phyloP scores from a whole-genome alignment of 2,329 filamentous ascomycete species.

The Nemania sp. region DNA sequence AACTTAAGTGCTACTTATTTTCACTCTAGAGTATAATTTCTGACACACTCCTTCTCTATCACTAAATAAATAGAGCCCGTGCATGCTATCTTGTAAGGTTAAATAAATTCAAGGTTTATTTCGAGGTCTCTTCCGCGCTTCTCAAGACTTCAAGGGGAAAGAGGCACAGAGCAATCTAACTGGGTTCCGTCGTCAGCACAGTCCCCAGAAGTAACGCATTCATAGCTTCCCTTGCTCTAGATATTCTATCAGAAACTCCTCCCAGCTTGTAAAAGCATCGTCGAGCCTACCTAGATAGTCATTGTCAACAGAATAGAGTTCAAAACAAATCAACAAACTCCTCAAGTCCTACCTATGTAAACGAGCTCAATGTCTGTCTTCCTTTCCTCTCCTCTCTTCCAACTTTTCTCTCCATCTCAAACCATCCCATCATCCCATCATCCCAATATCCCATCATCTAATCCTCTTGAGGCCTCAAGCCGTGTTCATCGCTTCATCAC shows the following conservation, averaged over 20 bases:
- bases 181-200: slow-evolving; percentile 20
- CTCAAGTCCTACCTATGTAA: slow-evolving; percentile 12
- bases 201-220: slow-evolving; percentile 18
- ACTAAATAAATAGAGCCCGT: slow-evolving; percentile 29
- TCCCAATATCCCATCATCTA: slow-evolving; percentile 22
- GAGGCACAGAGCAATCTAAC: slow-evolving; percentile 24
- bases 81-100: slow-evolving; percentile 29
- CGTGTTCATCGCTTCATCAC: slow-evolving; percentile 28
- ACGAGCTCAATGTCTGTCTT: slow-evolving; percentile 12
- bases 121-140: slow-evolving; percentile 30
- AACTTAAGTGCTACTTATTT: no score
- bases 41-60: slow-evolving; percentile 29
- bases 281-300: slow-evolving; percentile 19
- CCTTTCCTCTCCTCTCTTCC: slow-evolving; percentile 16
- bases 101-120: slow-evolving; percentile 30
- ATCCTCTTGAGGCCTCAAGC: slow-evolving; percentile 28
- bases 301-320: slow-evolving; percentile 22
- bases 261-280: slow-evolving; percentile 17
- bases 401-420: slow-evolving; percentile 21
- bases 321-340: slow-evolving; percentile 15
- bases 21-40: no score
- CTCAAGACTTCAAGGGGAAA: slow-evolving; percentile 31
- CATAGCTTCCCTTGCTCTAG: slow-evolving; percentile 21
- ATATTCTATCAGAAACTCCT: slow-evolving; percentile 20
- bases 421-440: no score